Base-by-base conservation (phyloP, 1,284 basidiomycete species). In the Omphalotus olearius region DNA sequence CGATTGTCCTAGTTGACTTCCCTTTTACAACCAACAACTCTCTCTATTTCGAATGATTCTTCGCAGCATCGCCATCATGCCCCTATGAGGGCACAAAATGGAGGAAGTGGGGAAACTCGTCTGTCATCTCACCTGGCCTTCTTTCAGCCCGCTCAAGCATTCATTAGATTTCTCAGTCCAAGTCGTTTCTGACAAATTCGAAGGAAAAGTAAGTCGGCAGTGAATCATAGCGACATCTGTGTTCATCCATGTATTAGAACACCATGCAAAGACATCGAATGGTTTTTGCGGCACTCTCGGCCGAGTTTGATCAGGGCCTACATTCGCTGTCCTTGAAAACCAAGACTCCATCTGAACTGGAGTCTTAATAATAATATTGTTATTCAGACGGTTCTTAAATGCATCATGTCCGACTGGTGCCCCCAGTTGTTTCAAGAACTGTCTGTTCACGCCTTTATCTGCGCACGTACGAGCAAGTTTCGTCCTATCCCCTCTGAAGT, bases 211-310 rank as follows among this genome's bases (percentile, higher is more conserved):
- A 62, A 57, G 67, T 23, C 28, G 10, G 16, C 11, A 26, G 16
- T 50, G 44, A 20, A 45, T 43, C 33, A 39, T 23, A 26, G 14
- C 33, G 14, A n/a, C 17, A 39, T 35, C 28, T 28, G 17, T 26
- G 25, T 16, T 43, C 7, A 33, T 9, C 2, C 9, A 33, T 33
- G 30, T 48, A 43, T 39, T 57, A 90, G 88, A 79, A 68, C 36
- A 83, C 83, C 14, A 80, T 91, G 71, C 84, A 90, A 63, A 78
- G 89, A 47, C 88, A 91, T 68, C 78, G 88, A 45, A 76, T 91
- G 72, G 79, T 91, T 48, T 83, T 90, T 64, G 71, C 78, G 5
- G 78, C 81, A 1, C 72, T 91, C 28, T 74, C 81, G 23, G 82
- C 85, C 28, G 87, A 91, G 62, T 70, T 91, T 41, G 64, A 76